Conservation (phyloP, 306 rosid genomes). For the Cucurbita pepo region DNA sequence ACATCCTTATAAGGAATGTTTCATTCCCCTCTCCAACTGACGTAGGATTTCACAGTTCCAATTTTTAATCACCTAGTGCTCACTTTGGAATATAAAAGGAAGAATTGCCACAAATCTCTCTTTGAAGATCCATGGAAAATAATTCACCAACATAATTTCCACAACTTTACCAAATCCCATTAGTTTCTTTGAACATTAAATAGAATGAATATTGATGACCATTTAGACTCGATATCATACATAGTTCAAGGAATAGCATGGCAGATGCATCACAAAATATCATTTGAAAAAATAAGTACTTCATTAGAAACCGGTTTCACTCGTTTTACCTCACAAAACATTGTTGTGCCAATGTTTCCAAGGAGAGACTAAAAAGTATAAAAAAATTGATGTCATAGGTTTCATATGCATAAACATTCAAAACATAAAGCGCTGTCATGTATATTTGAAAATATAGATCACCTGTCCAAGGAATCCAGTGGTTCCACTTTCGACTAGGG, state of each 20-base stretch:
- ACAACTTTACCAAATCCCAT: not conserved
- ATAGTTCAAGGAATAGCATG: not conserved
- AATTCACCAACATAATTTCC: too few species aligned
- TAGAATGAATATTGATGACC: not conserved
- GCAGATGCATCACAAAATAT: not conserved
- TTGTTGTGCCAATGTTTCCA: not conserved
- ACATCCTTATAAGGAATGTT: too few species aligned
- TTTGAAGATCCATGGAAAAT: not conserved
- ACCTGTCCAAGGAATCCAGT: constrained; percentile 99
- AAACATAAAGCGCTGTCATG: not conserved
- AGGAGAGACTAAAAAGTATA: not conserved
- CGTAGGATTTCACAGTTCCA: not conserved
- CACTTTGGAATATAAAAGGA: not conserved
- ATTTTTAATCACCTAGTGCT: not conserved
- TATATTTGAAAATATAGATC: constrained; percentile 10
- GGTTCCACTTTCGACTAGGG: constrained; percentile 96
- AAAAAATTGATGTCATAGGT: not conserved
- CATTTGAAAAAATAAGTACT: not conserved
- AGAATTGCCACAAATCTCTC: not conserved
- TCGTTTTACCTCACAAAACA: not conserved
- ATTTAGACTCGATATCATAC: not conserved
- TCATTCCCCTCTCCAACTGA: too few species aligned
- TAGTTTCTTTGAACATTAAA: not conserved
- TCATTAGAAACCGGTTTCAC: not conserved
- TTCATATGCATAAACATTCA: not conserved